Conservation (phyloP, 371 early-diverging fungal genomes). For the Mortierella sp. region DNA sequence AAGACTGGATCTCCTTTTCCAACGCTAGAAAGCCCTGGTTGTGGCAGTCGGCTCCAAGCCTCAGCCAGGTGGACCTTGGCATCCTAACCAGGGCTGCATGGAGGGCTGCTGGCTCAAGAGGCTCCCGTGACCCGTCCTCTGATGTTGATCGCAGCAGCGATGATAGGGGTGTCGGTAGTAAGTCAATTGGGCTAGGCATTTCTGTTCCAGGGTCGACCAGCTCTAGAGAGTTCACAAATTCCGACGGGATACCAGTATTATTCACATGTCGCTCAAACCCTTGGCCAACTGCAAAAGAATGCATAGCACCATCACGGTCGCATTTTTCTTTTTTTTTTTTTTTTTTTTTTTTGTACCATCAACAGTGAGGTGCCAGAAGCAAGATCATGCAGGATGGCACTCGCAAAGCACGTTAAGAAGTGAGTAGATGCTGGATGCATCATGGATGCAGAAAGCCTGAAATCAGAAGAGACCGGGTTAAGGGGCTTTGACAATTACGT, state of each 20-base stretch:
- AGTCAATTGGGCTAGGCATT: slow-evolving; percentile 5
- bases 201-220: not conserved
- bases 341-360: not conserved
- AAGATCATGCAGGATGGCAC: not conserved
- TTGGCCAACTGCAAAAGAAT: too few relatives aligned
- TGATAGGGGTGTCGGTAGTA: slow-evolving; percentile 14
- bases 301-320: too few relatives aligned
- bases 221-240: too few relatives aligned
- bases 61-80: slow-evolving; percentile 21
- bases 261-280: too few relatives aligned
- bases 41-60: slow-evolving; percentile 26
- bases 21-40: slow-evolving; percentile 11
- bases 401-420: not conserved
- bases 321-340: not conserved
- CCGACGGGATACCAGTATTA: too few relatives aligned
- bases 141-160: not conserved
- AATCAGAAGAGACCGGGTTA: too few relatives aligned
- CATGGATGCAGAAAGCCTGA: too few relatives aligned
- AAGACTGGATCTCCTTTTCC: too few relatives aligned
- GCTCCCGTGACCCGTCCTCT: not conserved
- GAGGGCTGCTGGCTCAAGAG: not conserved
- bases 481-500: too few relatives aligned
- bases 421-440: too few relatives aligned
- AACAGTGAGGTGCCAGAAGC: not conserved
- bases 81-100: slow-evolving; percentile 7